Conservation (phyloP, 768 basidiomycete species). For the Gyrodon lividus region DNA sequence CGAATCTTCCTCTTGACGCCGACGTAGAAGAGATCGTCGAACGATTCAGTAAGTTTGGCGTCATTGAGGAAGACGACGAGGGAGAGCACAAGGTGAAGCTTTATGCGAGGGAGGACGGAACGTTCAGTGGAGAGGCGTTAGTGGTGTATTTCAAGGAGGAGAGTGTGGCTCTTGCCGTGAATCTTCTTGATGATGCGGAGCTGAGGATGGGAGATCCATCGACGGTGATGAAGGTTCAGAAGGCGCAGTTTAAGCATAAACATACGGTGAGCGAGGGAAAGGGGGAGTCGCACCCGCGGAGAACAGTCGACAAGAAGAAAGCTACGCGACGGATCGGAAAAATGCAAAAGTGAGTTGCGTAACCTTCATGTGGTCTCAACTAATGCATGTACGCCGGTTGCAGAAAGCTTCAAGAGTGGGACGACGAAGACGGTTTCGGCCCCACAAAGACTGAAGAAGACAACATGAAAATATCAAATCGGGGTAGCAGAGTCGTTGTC, state of each 20-base stretch:
- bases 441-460: slow-evolving; percentile 62
- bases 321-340: slow-evolving; percentile 73
- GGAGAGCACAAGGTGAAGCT: slow-evolving; percentile 94
- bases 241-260: slow-evolving; percentile 81
- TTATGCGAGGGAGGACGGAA: slow-evolving; percentile 84
- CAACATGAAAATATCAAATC: slow-evolving; percentile 41
- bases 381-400: background rate
- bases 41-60: slow-evolving; percentile 88
- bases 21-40: slow-evolving; percentile 73
- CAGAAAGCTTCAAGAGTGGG: slow-evolving; percentile 94
- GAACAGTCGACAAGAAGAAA: slow-evolving; percentile 75
- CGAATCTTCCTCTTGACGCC: slow-evolving; percentile 75
- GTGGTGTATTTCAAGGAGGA: slow-evolving; percentile 98
- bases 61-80: slow-evolving; percentile 90
- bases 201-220: slow-evolving; percentile 76
- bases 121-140: slow-evolving; percentile 91
- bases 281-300: slow-evolving; percentile 50
- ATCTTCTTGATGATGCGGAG: slow-evolving; percentile 89
- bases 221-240: slow-evolving; percentile 70
- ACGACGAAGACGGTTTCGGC: slow-evolving; percentile 90
- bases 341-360: slow-evolving; percentile 70
- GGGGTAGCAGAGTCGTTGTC: slow-evolving; percentile 80
- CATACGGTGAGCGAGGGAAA: slow-evolving; percentile 38
- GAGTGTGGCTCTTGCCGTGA: slow-evolving; percentile 82
- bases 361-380: background rate